Percentiles rank a stretch among this genome's conserved stretches.
Conservation (phyloP, 179 eudicot genomes). For the Silene vulgaris region DNA sequence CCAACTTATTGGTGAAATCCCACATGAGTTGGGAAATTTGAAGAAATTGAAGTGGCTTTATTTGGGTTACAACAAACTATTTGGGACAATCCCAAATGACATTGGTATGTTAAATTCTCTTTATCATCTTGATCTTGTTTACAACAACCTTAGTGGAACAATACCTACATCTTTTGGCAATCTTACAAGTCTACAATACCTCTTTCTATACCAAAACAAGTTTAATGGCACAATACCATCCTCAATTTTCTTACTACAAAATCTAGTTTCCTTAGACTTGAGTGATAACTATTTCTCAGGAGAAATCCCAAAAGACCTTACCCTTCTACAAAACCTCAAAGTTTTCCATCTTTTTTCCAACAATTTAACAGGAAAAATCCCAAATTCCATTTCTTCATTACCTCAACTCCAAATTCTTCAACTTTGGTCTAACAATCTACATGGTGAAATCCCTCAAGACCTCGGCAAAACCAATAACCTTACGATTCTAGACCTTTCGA, state of each 20-base stretch:
- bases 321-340: slow-evolving; percentile 46
- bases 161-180: slow-evolving; percentile 71
- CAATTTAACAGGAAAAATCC: slow-evolving; percentile 64
- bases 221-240: slow-evolving; percentile 61
- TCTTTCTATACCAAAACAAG: slow-evolving; percentile 64
- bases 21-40: slow-evolving; percentile 46
- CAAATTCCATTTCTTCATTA: slow-evolving; percentile 47
- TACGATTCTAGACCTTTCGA: slow-evolving; percentile 75
- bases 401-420: slow-evolving; percentile 72
- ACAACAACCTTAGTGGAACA: slow-evolving; percentile 62
- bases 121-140: slow-evolving; percentile 69
- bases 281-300: slow-evolving; percentile 71
- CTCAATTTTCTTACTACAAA: slow-evolving; percentile 43
- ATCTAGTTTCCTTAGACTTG: slow-evolving; percentile 57
- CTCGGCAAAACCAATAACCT: slow-evolving; percentile 70
- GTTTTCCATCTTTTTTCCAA: slow-evolving; percentile 74
- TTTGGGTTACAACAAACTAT: slow-evolving; percentile 76
- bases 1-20: slow-evolving; percentile 58
- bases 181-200: slow-evolving; percentile 52
- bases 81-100: slow-evolving; percentile 59
- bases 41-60: slow-evolving; percentile 61
- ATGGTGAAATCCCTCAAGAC: slow-evolving; percentile 61
- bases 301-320: slow-evolving; percentile 48
- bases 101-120: slow-evolving; percentile 54
- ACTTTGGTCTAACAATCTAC: slow-evolving; percentile 63